Percentiles rank a stretch among this genome's conserved stretches.
phyloP scores from a whole-genome alignment of 2,329 filamentous ascomycete species.

The Paraphaeosphaeria sporulosa region DNA sequence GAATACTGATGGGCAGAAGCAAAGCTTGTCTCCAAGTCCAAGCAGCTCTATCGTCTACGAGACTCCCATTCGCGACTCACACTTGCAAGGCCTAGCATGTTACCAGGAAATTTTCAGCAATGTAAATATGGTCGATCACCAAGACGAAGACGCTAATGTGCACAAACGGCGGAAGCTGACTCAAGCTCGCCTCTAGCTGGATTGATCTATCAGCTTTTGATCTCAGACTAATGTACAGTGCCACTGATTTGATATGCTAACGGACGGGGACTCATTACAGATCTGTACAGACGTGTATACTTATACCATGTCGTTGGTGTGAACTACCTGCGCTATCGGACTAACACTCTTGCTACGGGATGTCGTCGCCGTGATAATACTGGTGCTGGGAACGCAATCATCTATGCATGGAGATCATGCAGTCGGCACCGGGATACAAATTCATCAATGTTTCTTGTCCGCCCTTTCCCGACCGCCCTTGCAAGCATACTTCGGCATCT shows the following conservation, averaged over 20 bases:
- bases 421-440: no score
- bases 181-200: background rate
- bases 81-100: background rate
- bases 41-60: constrained; percentile 12
- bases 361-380: background rate
- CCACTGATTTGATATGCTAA: background rate
- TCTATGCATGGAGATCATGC: no score
- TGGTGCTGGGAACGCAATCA: no score
- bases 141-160: background rate
- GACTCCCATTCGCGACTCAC: constrained; percentile 8
- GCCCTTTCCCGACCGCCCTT: no score
- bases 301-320: background rate
- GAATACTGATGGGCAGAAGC: background rate
- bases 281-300: background rate
- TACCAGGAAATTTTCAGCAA: background rate
- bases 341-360: background rate
- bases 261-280: background rate
- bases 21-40: background rate
- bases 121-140: background rate
- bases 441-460: no score
- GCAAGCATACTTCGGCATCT: no score
- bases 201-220: background rate
- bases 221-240: constrained; percentile 1
- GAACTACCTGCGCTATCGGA: background rate
- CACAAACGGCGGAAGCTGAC: constrained; percentile 2